phyloP scores from a whole-genome alignment of 1,284 basidiomycete genomes.

The Ceratobasidium sp. region DNA sequence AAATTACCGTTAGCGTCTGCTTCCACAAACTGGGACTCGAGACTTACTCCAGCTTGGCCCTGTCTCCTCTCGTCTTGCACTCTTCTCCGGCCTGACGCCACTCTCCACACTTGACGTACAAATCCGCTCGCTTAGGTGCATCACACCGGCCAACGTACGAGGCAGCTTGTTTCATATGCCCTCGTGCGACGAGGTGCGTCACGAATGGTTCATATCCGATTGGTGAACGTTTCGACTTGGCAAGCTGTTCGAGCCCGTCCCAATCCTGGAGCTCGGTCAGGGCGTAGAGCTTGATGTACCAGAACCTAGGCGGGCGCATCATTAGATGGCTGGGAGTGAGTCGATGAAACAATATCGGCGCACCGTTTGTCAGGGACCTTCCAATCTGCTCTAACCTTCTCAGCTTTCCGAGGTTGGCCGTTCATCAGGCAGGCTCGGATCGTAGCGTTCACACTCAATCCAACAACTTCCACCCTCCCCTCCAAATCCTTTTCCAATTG shows the following conservation, averaged over 20 bases:
- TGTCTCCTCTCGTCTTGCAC: slow-evolving; percentile 85
- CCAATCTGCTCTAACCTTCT: slow-evolving; percentile 84
- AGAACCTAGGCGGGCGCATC: slow-evolving; percentile 66
- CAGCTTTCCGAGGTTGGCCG: slow-evolving; percentile 82
- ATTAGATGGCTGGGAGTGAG: neutral
- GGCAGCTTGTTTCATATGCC: slow-evolving; percentile 74
- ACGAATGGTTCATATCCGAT: slow-evolving; percentile 97
- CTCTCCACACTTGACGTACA: slow-evolving; percentile 87
- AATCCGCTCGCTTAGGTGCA: slow-evolving; percentile 76
- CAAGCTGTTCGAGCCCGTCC: slow-evolving; percentile 81
- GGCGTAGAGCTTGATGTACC: slow-evolving; percentile 88
- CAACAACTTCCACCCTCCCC: slow-evolving; percentile 76
- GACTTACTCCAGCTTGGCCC: slow-evolving; percentile 81
- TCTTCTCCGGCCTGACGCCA: slow-evolving; percentile 87
- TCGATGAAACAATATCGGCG: slow-evolving; percentile 39
- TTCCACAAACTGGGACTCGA: slow-evolving; percentile 35
- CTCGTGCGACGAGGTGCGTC: slow-evolving; percentile 73
- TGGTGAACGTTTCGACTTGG: slow-evolving; percentile 85
- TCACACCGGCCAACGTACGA: slow-evolving; percentile 83
- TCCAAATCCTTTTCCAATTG: slow-evolving; percentile 86
- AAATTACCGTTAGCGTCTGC: slow-evolving; percentile 32
- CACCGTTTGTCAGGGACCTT: slow-evolving; percentile 91
- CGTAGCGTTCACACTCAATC: slow-evolving; percentile 82
- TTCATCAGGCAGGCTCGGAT: slow-evolving; percentile 77
- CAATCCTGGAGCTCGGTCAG: slow-evolving; percentile 81